Percentiles rank a stretch among this genome's conserved stretches.
Evolutionary conservation across 2,329 filamentous ascomycete species (phyloP).

Genomic region (Pleoardoris graminearum): DNA sequence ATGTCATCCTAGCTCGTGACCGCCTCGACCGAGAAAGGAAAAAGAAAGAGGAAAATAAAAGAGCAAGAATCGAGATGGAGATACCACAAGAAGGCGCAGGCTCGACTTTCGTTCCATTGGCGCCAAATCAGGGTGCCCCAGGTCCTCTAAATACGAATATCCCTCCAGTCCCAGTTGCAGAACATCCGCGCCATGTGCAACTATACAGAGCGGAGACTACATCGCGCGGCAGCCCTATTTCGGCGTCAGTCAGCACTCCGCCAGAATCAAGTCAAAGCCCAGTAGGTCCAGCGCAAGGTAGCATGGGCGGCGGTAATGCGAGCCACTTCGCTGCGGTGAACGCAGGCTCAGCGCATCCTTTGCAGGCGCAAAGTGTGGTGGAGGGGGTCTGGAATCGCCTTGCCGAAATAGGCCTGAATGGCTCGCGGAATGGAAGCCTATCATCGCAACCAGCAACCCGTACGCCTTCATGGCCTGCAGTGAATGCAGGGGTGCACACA

Average conservation of each 20-base stretch:
- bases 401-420: slow-evolving; percentile 17
- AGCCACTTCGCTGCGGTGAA: slow-evolving; percentile 12
- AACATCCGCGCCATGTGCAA: slow-evolving; percentile 17
- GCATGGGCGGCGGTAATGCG: slow-evolving; percentile 9
- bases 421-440: slow-evolving; percentile 20
- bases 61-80: slow-evolving; percentile 33
- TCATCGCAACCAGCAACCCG: slow-evolving; percentile 14
- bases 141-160: slow-evolving; percentile 25
- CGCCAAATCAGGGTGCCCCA: slow-evolving; percentile 30
- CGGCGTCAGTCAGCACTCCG: slow-evolving; percentile 31
- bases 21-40: slow-evolving; percentile 40
- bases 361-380: slow-evolving; percentile 21
- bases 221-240: slow-evolving; percentile 20
- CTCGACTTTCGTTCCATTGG: slow-evolving; percentile 35
- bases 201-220: slow-evolving; percentile 15
- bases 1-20: slow-evolving; percentile 42
- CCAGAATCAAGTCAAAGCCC: slow-evolving; percentile 37
- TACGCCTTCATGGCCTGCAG: slow-evolving; percentile 8
- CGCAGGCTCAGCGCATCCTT: slow-evolving; percentile 14
- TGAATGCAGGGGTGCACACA: slow-evolving; percentile 7
- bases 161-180: slow-evolving; percentile 30
- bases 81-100: slow-evolving; percentile 21
- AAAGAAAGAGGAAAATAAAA: slow-evolving; percentile 40
- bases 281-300: slow-evolving; percentile 18
- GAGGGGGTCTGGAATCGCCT: slow-evolving; percentile 32